These are phyloP conservation scores for Parasitella parasitica DNA, from an alignment of 371 early-diverging fungal genomes.

Conservation along the genomic window DNA sequence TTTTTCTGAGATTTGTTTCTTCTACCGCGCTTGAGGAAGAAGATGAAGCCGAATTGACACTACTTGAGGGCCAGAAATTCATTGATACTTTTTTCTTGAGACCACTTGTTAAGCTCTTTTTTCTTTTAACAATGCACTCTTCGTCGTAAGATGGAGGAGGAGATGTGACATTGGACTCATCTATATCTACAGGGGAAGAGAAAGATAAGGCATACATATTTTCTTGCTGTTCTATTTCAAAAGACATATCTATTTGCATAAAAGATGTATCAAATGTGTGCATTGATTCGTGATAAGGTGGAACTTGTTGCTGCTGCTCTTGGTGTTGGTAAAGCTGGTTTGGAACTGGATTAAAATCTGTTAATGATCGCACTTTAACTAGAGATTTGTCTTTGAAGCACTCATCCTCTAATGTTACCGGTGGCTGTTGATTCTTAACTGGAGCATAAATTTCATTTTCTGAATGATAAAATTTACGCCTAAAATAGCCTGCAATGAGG, in stretches of 20 bases:
- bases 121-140: background rate
- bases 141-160: conserved; percentile 4
- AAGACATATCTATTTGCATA: background rate
- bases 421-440: background rate
- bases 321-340: background rate
- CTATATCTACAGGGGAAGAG: background rate
- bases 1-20: background rate
- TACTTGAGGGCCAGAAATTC: background rate
- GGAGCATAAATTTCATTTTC: conserved; percentile 4
- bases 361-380: background rate
- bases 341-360: conserved; percentile 8
- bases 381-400: background rate
- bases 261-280: background rate
- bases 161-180: background rate
- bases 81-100: background rate
- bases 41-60: background rate
- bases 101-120: background rate
- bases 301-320: background rate
- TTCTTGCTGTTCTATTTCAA: background rate
- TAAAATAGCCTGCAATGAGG: background rate
- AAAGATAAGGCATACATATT: background rate
- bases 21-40: background rate
- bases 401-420: background rate
- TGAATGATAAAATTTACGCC: background rate
- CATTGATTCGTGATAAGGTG: background rate